A percentile compares a stretch with the other conserved stretches of the same genome.
Evolutionary conservation across 2,329 filamentous ascomycete genomes (phyloP).

Genomic region (Colletotrichum salicis): DNA sequence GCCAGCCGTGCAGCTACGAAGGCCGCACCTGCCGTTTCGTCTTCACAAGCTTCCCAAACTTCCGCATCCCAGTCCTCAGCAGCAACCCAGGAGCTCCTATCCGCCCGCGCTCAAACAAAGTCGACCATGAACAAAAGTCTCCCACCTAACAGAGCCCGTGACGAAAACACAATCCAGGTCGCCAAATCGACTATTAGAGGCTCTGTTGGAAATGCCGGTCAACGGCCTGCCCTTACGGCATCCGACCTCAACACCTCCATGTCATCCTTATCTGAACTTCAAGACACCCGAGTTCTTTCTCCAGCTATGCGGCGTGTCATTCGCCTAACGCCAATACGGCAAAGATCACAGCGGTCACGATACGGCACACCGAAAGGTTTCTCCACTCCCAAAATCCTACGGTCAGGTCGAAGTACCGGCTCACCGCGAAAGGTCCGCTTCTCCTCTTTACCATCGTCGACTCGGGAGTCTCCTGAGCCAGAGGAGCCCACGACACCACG

Average conservation of each 20-base stretch:
- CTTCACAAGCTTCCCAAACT: background rate
- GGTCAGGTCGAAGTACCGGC: conserved; percentile 4
- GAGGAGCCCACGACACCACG: conserved; percentile 21
- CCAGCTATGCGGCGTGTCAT: background rate
- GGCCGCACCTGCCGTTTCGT: background rate
- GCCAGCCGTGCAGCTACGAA: background rate
- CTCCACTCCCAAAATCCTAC: background rate
- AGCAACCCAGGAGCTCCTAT: background rate
- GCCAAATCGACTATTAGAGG: background rate
- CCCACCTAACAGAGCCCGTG: background rate
- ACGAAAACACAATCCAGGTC: background rate
- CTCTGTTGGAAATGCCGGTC: background rate
- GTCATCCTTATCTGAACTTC: conserved; percentile 26
- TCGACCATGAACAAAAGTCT: background rate
- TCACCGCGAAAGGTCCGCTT: conserved; percentile 25
- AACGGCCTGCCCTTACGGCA: background rate
- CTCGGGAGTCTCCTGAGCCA: conserved; percentile 2
- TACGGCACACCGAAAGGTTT: background rate
- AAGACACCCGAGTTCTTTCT: background rate
- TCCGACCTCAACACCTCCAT: conserved; percentile 3
- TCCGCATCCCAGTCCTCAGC: background rate
- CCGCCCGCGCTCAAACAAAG: conserved; percentile 2
- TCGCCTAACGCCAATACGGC: conserved; percentile 4
- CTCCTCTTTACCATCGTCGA: conserved; percentile 15
- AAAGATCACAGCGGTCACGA: background rate